Conservation (phyloP, 805 yeast genomes). For the Saccharomyces paradoxus region DNA sequence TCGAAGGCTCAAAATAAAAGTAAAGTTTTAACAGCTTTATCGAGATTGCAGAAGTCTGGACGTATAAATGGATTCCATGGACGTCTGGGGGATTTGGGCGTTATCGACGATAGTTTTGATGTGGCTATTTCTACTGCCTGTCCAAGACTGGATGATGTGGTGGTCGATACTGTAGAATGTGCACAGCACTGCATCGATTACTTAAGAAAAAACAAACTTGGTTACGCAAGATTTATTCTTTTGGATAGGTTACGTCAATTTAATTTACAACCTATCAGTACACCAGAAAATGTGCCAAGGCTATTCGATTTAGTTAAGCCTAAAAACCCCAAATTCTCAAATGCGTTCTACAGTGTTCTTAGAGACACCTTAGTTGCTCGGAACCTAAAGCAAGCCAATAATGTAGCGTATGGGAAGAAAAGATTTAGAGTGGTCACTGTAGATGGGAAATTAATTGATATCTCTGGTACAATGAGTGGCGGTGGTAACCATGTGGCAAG, state of each 20-base stretch:
- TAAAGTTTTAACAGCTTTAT: conserved; percentile 61
- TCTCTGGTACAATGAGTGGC: conserved; percentile 93
- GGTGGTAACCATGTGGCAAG: conserved; percentile 69
- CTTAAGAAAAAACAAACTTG: conserved; percentile 71
- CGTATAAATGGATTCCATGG: conserved; percentile 83
- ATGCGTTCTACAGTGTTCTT: conserved; percentile 84
- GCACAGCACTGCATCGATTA: conserved; percentile 77
- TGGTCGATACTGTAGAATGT: conserved; percentile 69
- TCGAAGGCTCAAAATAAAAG: conserved; percentile 57
- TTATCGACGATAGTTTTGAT: conserved; percentile 80
- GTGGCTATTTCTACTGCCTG: conserved; percentile 93
- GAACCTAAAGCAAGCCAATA: conserved; percentile 69
- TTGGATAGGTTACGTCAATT: conserved; percentile 63
- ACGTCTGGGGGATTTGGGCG: conserved; percentile 85
- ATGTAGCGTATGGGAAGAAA: conserved; percentile 74
- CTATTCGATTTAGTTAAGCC: conserved; percentile 76
- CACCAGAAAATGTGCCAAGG: conserved; percentile 74
- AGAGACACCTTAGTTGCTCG: conserved; percentile 82
- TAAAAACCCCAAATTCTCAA: conserved; percentile 56
- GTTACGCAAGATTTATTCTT: conserved; percentile 82
- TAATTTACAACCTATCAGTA: conserved; percentile 47
- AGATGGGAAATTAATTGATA: conserved; percentile 86
- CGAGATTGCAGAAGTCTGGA: conserved; percentile 67
- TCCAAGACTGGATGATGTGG: conserved; percentile 84
- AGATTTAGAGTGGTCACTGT: conserved; percentile 86